Conservation (phyloP, 2,329 filamentous ascomycete genomes). For the Penicillium sp. region DNA sequence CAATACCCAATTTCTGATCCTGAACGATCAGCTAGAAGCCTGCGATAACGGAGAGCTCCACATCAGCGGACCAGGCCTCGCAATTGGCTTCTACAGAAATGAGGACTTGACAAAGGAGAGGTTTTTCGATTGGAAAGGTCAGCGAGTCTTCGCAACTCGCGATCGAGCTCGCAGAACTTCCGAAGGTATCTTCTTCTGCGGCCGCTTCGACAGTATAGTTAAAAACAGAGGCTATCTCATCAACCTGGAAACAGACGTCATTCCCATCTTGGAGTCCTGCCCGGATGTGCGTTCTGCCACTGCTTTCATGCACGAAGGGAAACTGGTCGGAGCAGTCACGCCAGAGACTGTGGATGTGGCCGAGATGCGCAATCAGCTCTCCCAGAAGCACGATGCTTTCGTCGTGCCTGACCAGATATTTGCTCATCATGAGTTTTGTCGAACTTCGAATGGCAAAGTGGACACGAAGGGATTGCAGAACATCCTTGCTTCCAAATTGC, state of each 20-base stretch:
- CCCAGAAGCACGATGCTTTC: not conserved
- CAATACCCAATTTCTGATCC: constrained; percentile 13
- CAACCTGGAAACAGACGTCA: constrained; percentile 37
- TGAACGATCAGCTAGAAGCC: constrained; percentile 12
- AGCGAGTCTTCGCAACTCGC: constrained; percentile 24
- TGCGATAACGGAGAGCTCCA: constrained; percentile 24
- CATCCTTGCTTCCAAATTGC: not conserved
- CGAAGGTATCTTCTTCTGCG: constrained; percentile 26
- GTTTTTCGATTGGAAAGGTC: constrained; percentile 21
- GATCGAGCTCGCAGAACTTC: constrained; percentile 14
- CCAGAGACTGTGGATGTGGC: not conserved
- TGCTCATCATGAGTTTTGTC: not conserved
- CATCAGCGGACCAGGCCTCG: constrained; percentile 23
- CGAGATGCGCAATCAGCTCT: not conserved
- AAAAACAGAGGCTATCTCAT: constrained; percentile 41
- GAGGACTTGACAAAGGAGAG: constrained; percentile 12
- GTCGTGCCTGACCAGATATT: not conserved
- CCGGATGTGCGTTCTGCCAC: not conserved
- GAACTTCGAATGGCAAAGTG: not conserved
- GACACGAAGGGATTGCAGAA: not conserved
- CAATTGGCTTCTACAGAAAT: constrained; percentile 25
- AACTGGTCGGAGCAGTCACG: not conserved
- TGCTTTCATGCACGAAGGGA: not conserved
- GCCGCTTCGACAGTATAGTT: constrained; percentile 32
- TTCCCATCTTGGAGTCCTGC: constrained; percentile 21